phyloP scores from a whole-genome alignment of 1,284 basidiomycete genomes.

The Serendipita sp. region DNA sequence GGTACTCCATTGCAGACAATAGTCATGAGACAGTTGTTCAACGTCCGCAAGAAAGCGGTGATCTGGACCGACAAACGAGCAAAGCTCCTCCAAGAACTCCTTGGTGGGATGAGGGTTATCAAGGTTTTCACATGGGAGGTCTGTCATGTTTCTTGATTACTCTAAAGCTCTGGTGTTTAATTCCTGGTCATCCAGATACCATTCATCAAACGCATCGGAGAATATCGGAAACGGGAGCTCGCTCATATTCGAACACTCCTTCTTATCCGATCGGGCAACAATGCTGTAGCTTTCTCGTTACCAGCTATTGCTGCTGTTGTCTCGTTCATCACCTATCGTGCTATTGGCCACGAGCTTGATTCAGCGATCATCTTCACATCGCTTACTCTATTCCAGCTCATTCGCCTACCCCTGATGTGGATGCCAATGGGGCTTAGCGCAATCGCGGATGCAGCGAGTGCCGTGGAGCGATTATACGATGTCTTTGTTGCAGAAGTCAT shows the following conservation, averaged over 20 bases:
- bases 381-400: slow-evolving; percentile 66
- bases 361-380: slow-evolving; percentile 69
- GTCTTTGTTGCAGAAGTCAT: slow-evolving; percentile 71
- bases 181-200: slow-evolving; percentile 27
- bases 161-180: neutral
- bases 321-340: slow-evolving; percentile 71
- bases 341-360: slow-evolving; percentile 51
- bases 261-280: slow-evolving; percentile 57
- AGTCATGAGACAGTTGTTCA: slow-evolving; percentile 66
- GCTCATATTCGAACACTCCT: slow-evolving; percentile 63
- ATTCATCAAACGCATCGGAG: slow-evolving; percentile 56
- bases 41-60: slow-evolving; percentile 64
- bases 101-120: slow-evolving; percentile 79
- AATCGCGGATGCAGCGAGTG: slow-evolving; percentile 67
- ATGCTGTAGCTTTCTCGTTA: slow-evolving; percentile 51
- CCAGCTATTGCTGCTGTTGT: slow-evolving; percentile 75
- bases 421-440: slow-evolving; percentile 61
- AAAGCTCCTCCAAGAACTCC: slow-evolving; percentile 64
- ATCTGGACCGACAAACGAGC: slow-evolving; percentile 82
- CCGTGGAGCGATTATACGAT: slow-evolving; percentile 48
- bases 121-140: slow-evolving; percentile 78
- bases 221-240: slow-evolving; percentile 65
- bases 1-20: slow-evolving; percentile 46
- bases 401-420: slow-evolving; percentile 64
- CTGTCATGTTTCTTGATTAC: neutral